These are phyloP conservation scores for Penicillium verhagenii DNA, from an alignment of 495 filamentous ascomycete species.

Conservation along the genomic window DNA sequence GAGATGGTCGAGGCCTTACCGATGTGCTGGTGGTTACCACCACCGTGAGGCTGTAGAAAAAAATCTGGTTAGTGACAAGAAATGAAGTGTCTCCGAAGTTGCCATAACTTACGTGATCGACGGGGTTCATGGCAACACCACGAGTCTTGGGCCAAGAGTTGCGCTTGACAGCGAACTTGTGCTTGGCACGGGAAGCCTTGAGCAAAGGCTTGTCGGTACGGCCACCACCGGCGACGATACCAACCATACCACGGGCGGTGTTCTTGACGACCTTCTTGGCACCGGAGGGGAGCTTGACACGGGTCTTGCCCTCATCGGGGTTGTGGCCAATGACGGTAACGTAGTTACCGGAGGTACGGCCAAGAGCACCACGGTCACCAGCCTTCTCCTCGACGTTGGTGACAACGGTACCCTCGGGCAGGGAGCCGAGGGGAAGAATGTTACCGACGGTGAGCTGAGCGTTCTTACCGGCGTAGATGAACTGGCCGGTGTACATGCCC, in stretches of 20 bases:
- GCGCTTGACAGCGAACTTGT: slow-evolving; percentile 99
- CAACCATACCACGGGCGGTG: slow-evolving; percentile 94
- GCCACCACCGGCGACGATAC: slow-evolving; percentile 98
- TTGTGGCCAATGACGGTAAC: slow-evolving; percentile 98
- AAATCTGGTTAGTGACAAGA: slow-evolving; percentile 20
- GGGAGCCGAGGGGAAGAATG: slow-evolving; percentile 85
- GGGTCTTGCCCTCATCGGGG: slow-evolving; percentile 98
- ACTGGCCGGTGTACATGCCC: slow-evolving; percentile 99
- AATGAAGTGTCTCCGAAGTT: background rate
- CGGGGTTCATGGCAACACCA: slow-evolving; percentile 99
- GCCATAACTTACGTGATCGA: slow-evolving; percentile 77
- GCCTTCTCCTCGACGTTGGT: slow-evolving; percentile 99
- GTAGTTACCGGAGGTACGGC: slow-evolving; percentile 98
- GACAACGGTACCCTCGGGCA: slow-evolving; percentile 98
- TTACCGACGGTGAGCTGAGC: slow-evolving; percentile 94
- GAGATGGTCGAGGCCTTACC: slow-evolving; percentile 99
- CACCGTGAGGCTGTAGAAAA: slow-evolving; percentile 81
- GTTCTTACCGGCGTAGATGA: slow-evolving; percentile 99
- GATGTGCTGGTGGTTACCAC: slow-evolving; percentile 99
- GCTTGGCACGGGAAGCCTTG: slow-evolving; percentile 98
- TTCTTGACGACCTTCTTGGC: slow-evolving; percentile 98
- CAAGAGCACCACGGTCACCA: slow-evolving; percentile 93
- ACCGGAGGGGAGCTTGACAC: slow-evolving; percentile 97
- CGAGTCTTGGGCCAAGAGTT: slow-evolving; percentile 99
- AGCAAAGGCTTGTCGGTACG: slow-evolving; percentile 98